Evolutionary conservation across 2,329 filamentous ascomycete genomes (phyloP), one percentile per base, ranked within the genome.

Genomic region (Fusarium kyushuense): DNA sequence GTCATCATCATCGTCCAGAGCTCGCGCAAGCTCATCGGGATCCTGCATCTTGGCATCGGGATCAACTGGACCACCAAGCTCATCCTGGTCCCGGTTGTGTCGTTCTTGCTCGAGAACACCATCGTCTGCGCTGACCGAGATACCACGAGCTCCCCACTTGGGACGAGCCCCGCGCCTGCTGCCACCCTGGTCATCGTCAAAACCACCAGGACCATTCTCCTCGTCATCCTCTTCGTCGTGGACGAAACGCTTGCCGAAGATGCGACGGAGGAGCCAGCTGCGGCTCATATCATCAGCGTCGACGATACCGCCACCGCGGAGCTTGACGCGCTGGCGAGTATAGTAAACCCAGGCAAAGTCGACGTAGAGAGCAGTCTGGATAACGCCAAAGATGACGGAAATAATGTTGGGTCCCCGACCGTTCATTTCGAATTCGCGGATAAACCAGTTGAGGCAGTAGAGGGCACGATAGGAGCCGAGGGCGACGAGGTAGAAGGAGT

Each of bases 271-370:
- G 29, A 98, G 83, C 90, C 94, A 97, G 67, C 94, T 92, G 57
- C 92, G 90, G 67, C 90, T 87, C 76, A 97, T 84, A 76, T 98
- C 95, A 69, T 97, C 94, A 6, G 91, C 90, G 76, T 98, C 95
- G 16, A 98, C 93, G 19, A 97, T 85, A 9, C 93, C 93, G 43
- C 95, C 95, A 70, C 78, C 90, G 65, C 95, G 88, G 17, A 98
- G 89, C 89, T 97, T 97, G 75, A 98, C 94, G 58, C 94, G 89
- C 82, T 97, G 95, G 67, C 95, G 88, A 13, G 91, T 92, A 82
- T 92, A 97, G 84, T 98, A 98, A 2, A 98, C 94, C 94, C 94
- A 97, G 35, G 93, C 94, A 77, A 98, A 98, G 80, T 98, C 95
- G 72, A 94, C 78, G 79, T 97, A 97, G 42, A 97, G 87, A 2